Base-by-base conservation (phyloP, 352 stramenopile species). In the Pythium pyrilobum region DNA sequence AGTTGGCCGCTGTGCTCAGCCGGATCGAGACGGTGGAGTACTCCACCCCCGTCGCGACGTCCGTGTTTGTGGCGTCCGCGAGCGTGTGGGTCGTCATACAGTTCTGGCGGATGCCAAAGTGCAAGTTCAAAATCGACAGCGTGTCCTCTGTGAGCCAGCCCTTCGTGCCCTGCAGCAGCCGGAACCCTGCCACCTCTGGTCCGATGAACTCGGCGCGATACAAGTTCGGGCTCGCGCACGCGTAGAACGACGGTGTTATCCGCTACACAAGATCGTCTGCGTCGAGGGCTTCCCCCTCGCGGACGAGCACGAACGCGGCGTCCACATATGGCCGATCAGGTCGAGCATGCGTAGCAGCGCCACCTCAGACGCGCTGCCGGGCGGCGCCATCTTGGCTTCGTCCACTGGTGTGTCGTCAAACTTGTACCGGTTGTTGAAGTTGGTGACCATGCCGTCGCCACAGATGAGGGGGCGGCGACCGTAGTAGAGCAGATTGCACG, bases 91-190 rank as follows among this genome's bases (percentile, higher is more conserved):
- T 37, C 3, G 36, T 25, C 5, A 28, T 25, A 12, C 36, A 44
- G 37, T 54, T 61, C 31, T 61, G 53, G 16, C 53, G 53, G 32
- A 61, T 54, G 8, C 53, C 36, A n/a, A 48, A 61, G 1, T 27
- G 37, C 11, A 24, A 37, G 20, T 47, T 27, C 18, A 43, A 4
- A n/a, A 61, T 54, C 28, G 34, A 32, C 15, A 61, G 24, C n/a
- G 47, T 20, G 37, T 61, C 53, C 4, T 38, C 25, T 2, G 53
- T 61, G 6, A 61, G 29, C 53, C 53, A 61, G 10, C 15, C 53
- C 21, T 54, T 53, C 21, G n/a, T 27, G 9, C 18, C n/a, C 12
- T 38, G 36, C 2, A 61, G 37, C 4, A 28, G 13, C 5, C 25
- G 15, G 21, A 61, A 28, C 12, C 36, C 37, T 25, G 18, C 34